Conservation (phyloP, 352 stramenopile genomes). For the Thalassiosira ordinaria region DNA sequence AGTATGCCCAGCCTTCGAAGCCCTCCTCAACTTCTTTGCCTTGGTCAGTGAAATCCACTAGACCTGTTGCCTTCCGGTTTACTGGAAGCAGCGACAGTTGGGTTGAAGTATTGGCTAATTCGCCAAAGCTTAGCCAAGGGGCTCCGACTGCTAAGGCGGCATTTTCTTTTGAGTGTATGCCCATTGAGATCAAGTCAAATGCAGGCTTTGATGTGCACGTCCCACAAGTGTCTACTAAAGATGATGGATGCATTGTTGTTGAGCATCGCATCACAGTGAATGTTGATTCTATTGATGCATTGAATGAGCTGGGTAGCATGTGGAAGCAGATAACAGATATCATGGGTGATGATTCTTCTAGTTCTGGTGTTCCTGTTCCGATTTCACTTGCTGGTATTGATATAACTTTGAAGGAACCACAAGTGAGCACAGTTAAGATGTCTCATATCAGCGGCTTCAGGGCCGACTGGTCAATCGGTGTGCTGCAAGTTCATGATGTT, state of each 20-base stretch:
- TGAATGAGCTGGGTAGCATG: neutral
- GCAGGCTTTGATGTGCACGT: neutral
- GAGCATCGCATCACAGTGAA: neutral
- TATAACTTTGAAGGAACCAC: neutral
- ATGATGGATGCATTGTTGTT: neutral
- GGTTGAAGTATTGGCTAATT: neutral
- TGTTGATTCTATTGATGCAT: constrained; percentile 4
- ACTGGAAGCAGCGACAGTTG: neutral
- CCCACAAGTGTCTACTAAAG: neutral
- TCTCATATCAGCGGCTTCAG: neutral
- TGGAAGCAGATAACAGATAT: neutral
- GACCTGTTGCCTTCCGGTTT: neutral
- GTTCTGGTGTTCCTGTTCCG: neutral
- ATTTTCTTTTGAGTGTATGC: neutral
- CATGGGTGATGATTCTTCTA: neutral
- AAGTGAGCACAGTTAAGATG: neutral
- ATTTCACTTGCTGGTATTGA: constrained; percentile 1
- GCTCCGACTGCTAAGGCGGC: neutral
- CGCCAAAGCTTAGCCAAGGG: neutral
- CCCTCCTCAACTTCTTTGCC: neutral
- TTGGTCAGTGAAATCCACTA: constrained; percentile 1
- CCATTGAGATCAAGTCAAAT: constrained; percentile 4
- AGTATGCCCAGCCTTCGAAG: neutral
- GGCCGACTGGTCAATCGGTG: neutral
- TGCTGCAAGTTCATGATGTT: neutral